Base-by-base conservation (phyloP, 768 basidiomycete genomes). In the Tricholoma matsutake region DNA sequence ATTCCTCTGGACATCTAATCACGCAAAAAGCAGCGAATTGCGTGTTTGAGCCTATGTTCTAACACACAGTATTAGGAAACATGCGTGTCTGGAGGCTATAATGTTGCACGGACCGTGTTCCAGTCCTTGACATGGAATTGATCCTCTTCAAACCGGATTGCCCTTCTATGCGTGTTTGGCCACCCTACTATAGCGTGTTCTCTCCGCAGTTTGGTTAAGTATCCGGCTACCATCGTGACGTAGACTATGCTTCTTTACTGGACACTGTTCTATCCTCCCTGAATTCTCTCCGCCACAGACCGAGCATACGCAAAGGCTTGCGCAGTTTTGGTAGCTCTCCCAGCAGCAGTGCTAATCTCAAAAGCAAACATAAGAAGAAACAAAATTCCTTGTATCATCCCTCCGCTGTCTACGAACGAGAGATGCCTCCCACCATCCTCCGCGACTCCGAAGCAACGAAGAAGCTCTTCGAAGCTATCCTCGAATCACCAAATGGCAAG, bases 391-490 rank as follows among this genome's bases (percentile, higher is more conserved):
- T 71, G 41, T 75, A 80, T 71, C 69, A 67, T 34, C 71, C 77
- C n/a, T 80, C 79, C 69, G 71, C 76, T 56, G 72, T 81, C 51
- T 76, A 81, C 73, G 76, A 83, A 70, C 79, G 80, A 71, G 78
- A 73, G 57, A 85, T 80, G 74, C 69, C 77, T 54, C 79, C 83
- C 45, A 68, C 73, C 61, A 81, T 91, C 66, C 81, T 89, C 65
- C 82, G 83, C 63, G 87, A 91, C 67, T 77, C 81, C 16, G 86
- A 86, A 43, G 83, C 83, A 14, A 79, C 85, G 35, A 78, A 71
- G 59, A 82, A 79, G 67, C 70, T 82, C 49, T 69, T 82, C 39
- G 80, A 81, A 67, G 72, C 77, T 61, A 79, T 83, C 58, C 72
- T 80, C 43, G 80, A 83, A 52, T 72, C 83, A 7, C 84, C 89